These are phyloP conservation scores for Xylaria sp. DNA, from an alignment of 2,329 filamentous ascomycete genomes.

Conservation along the genomic window DNA sequence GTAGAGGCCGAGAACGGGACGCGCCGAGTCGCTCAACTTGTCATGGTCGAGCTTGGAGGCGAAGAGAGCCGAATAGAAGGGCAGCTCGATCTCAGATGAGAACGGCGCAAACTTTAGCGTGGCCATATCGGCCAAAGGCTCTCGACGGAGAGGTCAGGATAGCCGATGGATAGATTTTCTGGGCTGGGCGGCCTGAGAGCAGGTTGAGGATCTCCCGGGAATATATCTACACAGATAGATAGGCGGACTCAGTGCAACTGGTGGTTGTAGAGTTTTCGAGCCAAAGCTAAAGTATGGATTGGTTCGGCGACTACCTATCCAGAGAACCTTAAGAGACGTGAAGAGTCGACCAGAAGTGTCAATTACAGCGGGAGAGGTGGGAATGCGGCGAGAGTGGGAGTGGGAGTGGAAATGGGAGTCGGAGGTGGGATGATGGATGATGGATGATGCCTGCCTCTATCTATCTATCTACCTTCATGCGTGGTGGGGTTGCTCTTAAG, in stretches of 20 bases:
- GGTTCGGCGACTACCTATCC: neutral
- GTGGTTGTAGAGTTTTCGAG: neutral
- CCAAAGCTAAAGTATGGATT: neutral
- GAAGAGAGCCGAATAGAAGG: slow-evolving; percentile 94
- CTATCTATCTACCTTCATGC: neutral
- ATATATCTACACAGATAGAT: neutral
- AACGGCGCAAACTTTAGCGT: slow-evolving; percentile 82
- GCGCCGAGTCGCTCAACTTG: slow-evolving; percentile 93
- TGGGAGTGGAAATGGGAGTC: neutral
- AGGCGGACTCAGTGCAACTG: neutral
- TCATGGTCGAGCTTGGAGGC: slow-evolving; percentile 95
- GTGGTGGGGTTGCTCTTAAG: slow-evolving; percentile 3
- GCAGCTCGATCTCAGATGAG: slow-evolving; percentile 91
- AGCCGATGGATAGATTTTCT: neutral
- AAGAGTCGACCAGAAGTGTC: neutral
- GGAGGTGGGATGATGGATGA: slow-evolving; percentile 17
- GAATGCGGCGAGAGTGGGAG: neutral
- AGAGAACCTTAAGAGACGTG: slow-evolving; percentile 6
- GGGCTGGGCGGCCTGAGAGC: neutral
- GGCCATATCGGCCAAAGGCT: slow-evolving; percentile 47
- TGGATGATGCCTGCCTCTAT: neutral
- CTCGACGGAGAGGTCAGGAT: neutral
- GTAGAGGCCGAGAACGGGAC: slow-evolving; percentile 87
- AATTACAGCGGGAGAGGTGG: neutral
- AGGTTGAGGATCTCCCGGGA: neutral